These are phyloP conservation scores for Salvia splendens DNA, from an alignment of 257 asterid species.

Conservation along the genomic window DNA sequence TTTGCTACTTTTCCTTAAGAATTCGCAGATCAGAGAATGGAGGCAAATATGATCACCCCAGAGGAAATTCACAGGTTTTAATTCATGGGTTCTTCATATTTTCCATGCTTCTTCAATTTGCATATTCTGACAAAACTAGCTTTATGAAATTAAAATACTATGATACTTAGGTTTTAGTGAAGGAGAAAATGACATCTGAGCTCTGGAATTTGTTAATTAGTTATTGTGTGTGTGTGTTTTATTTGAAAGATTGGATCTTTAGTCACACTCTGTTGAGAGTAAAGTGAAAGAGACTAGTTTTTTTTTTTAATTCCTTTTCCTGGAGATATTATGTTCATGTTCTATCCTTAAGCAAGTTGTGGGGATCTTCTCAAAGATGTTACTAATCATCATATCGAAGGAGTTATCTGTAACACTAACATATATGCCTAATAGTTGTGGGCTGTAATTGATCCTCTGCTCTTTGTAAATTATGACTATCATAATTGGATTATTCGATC, in stretches of 20 bases:
- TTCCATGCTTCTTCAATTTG: constrained; percentile 2
- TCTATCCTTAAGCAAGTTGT: not conserved
- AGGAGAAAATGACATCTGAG: not conserved
- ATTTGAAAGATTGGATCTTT: constrained; percentile 1
- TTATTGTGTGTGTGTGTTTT: not conserved
- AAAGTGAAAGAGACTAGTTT: constrained; percentile 11
- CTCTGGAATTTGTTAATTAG: constrained; percentile 9
- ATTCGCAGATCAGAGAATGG: constrained; percentile 35
- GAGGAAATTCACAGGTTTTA: constrained; percentile 35
- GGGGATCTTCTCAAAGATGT: not conserved
- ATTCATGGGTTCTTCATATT: constrained; percentile 30
- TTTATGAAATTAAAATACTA: not conserved
- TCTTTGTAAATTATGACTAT: not conserved
- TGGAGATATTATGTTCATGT: constrained; percentile 6
- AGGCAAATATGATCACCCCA: constrained; percentile 31
- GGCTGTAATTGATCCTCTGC: not conserved
- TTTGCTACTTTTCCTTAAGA: not conserved
- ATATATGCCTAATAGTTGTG: constrained; percentile 2
- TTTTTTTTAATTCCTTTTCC: not conserved
- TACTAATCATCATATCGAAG: not conserved
- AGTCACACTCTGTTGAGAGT: not conserved
- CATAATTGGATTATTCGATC: not conserved
- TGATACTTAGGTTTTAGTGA: constrained; percentile 1
- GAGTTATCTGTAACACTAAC: too few species aligned
- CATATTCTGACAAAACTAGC: too few species aligned